phyloP scores from a whole-genome alignment of 768 basidiomycete species.

The Leccinum disarticulatum region DNA sequence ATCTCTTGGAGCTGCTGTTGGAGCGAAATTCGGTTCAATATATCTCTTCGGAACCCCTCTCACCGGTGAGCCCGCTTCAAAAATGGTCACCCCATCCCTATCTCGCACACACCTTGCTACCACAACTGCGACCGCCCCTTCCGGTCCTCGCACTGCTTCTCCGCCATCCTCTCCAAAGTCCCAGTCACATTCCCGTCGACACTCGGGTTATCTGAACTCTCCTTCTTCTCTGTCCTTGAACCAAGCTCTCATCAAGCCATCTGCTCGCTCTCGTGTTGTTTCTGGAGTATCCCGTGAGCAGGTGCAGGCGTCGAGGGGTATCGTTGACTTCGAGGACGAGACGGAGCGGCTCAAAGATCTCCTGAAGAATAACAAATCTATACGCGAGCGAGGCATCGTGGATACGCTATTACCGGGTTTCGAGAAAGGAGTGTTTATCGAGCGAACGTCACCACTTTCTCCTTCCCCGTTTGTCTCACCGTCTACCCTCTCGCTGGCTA shows the following conservation, averaged over 20 bases:
- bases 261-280: conserved; percentile 61
- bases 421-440: conserved; percentile 30
- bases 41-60: conserved; percentile 29
- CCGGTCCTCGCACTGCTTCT: conserved; percentile 16
- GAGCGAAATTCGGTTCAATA: conserved; percentile 24
- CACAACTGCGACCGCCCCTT: background rate
- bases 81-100: conserved; percentile 6
- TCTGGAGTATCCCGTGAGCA: conserved; percentile 70
- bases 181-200: conserved; percentile 24
- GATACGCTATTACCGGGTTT: conserved; percentile 34
- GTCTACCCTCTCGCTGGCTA: conserved; percentile 7
- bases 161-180: conserved; percentile 24
- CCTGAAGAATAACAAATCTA: conserved; percentile 50
- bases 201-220: conserved; percentile 31
- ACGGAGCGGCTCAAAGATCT: conserved; percentile 73
- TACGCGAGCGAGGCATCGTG: conserved; percentile 27
- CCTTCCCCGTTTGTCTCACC: conserved; percentile 13
- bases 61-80: conserved; percentile 20
- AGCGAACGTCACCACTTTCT: conserved; percentile 18
- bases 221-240: conserved; percentile 38
- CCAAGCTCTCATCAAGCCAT: conserved; percentile 49
- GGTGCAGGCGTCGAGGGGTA: conserved; percentile 76
- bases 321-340: conserved; percentile 82
- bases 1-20: conserved; percentile 21
- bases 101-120: conserved; percentile 16